Base-by-base conservation (phyloP, 441 rosid genomes). In the Syzygium syzygioides region DNA sequence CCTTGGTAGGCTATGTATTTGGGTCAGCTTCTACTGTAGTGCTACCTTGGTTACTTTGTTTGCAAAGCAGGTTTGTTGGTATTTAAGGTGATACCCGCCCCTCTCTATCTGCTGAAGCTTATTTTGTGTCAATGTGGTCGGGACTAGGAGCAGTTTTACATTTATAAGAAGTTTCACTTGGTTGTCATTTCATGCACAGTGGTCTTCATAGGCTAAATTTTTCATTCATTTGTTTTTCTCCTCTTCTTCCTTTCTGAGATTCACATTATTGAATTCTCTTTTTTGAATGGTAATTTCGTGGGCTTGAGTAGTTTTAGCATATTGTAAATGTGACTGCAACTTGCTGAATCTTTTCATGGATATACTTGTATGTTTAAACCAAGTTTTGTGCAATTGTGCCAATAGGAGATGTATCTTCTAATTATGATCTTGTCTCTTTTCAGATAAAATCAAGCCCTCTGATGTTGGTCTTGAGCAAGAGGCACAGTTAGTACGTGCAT, bases 401-500 rank as follows among this genome's bases (percentile, higher is more conserved):
- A 56, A 32, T 55, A n/a, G 45, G 54, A 37, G 64, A 85, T 56
- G 25, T 55, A 32, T 9, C 87, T 59, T 76, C n/a, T 76, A 41
- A 56, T 55, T 32, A 55, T 56, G 64, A 26, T 57, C 59, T 85
- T 85, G 66, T 59, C 64, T 85, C 50, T n/a, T 88, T 83, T 93
- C 99, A 98, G 99, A 98, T 89, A 95, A 93, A 94, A 96, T 98
- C 95, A 98, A 94, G 96, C 99, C 99, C 41, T 94, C 97, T 88
- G 97, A 97, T 91, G 99, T 98, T 91, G 99, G 98, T 90, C 98
- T 98, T 9, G 99, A 96, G 90, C 99, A 95, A 92, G 99, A 98
- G 92, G 98, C 99, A 7, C 99, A 98, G 86, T 71, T 93, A 86
- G 96, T 94, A 66, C 99, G 96, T 13, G 91, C 92, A 87, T 95